A percentile compares a stretch with the other conserved stretches of the same genome.
phyloP scores from a whole-genome alignment of 805 yeast species.

The Deakozyma indianensis region DNA sequence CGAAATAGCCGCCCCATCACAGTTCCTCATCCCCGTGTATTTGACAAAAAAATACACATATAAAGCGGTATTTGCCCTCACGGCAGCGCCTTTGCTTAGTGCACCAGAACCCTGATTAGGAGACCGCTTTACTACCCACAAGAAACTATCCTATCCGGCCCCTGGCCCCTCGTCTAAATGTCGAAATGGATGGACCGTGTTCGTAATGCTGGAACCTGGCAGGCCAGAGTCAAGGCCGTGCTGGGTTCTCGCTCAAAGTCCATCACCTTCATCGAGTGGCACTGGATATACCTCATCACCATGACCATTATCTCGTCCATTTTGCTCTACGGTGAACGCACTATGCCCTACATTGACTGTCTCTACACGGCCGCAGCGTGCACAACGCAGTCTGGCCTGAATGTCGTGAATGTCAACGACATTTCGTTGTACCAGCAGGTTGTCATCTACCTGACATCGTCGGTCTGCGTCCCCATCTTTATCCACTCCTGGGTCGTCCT shows the following conservation, averaged over 20 bases:
- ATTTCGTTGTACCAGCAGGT: conserved; percentile 70
- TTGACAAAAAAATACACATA: too few species aligned
- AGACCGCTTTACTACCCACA: too few species aligned
- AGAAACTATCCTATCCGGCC: too few species aligned
- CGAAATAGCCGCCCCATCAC: too few species aligned
- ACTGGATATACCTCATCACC: conserved; percentile 45
- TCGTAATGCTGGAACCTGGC: background rate
- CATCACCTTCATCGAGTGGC: conserved; percentile 14
- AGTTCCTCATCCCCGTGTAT: too few species aligned
- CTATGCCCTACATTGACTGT: conserved; percentile 58
- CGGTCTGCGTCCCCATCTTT: conserved; percentile 73
- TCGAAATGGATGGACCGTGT: background rate
- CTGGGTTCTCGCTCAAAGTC: background rate
- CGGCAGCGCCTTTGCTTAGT: too few species aligned
- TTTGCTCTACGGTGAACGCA: conserved; percentile 59
- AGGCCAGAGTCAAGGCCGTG: background rate
- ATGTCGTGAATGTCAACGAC: conserved; percentile 56
- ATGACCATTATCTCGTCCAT: conserved; percentile 57
- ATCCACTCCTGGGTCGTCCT: conserved; percentile 70
- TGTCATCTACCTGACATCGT: conserved; percentile 43
- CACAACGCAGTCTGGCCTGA: conserved; percentile 83
- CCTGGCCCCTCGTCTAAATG: too few species aligned
- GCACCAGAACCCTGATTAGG: too few species aligned
- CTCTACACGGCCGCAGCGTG: conserved; percentile 66
- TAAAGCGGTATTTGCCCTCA: too few species aligned